Evolutionary conservation across 2,329 filamentous ascomycete genomes (phyloP).

Genomic region (Didymosphaeria variabile): DNA sequence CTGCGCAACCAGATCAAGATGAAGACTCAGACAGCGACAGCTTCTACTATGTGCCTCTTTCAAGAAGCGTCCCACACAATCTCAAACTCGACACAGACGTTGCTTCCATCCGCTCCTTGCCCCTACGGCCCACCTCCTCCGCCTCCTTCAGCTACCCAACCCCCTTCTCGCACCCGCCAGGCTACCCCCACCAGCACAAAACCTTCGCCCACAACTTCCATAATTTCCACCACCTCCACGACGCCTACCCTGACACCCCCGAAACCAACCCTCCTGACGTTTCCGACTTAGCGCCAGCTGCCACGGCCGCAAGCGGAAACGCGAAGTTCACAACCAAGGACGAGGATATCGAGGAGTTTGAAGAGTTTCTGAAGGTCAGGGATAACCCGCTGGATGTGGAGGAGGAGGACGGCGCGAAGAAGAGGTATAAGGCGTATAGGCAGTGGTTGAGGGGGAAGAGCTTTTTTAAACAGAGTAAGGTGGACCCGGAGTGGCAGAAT

Average conservation of each 20-base stretch:
- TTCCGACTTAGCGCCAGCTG: background rate
- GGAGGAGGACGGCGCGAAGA: constrained; percentile 87
- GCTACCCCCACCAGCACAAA: constrained; percentile 21
- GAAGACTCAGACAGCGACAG: constrained; percentile 27
- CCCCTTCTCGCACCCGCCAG: constrained; percentile 47
- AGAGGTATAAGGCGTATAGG: constrained; percentile 94
- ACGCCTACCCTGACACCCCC: background rate
- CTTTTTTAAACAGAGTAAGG: constrained; percentile 84
- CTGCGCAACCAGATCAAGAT: constrained; percentile 26
- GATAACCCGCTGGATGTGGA: constrained; percentile 89
- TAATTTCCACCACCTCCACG: constrained; percentile 23
- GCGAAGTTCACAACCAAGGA: constrained; percentile 61
- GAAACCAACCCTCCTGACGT: background rate
- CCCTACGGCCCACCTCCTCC: constrained; percentile 33
- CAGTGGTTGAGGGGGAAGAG: constrained; percentile 97
- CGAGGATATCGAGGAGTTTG: constrained; percentile 76
- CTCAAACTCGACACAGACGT: constrained; percentile 35
- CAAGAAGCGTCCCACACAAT: constrained; percentile 13
- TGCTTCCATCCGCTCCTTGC: constrained; percentile 36
- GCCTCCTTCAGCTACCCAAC: constrained; percentile 26
- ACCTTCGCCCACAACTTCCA: constrained; percentile 19
- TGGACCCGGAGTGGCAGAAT: constrained; percentile 59
- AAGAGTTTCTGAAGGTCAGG: constrained; percentile 76
- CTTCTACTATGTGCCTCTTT: constrained; percentile 16
- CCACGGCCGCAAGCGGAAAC: constrained; percentile 3